Evolutionary conservation across 1,284 basidiomycete species (phyloP).

Genomic region (Boletus holoroseus): DNA sequence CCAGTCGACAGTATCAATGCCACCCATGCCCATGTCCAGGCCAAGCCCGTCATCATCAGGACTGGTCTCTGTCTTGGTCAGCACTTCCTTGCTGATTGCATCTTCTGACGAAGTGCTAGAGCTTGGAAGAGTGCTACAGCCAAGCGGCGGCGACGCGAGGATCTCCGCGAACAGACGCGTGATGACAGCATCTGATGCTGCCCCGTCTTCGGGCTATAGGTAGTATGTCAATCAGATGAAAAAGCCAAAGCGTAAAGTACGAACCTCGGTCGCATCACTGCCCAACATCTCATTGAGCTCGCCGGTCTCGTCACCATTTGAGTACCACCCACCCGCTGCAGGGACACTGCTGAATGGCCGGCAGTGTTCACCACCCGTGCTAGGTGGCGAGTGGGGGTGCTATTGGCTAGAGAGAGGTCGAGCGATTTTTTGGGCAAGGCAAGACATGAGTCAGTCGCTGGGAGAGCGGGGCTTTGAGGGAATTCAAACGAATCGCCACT

Average conservation of each 20-base stretch:
- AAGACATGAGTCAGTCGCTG: slow-evolving; percentile 23
- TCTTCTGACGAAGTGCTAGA: slow-evolving; percentile 33
- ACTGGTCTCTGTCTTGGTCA: slow-evolving; percentile 17
- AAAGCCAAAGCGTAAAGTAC: neutral
- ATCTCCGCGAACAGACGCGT: slow-evolving; percentile 35
- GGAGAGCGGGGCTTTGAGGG: slow-evolving; percentile 24
- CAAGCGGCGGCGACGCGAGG: slow-evolving; percentile 32
- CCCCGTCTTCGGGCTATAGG: slow-evolving; percentile 27
- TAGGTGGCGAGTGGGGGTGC: slow-evolving; percentile 83
- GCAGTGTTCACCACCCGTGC: slow-evolving; percentile 85
- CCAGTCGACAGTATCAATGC: slow-evolving; percentile 25
- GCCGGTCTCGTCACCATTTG: slow-evolving; percentile 37
- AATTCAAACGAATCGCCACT: slow-evolving; percentile 32
- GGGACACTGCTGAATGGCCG: slow-evolving; percentile 58
- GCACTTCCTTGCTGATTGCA: slow-evolving; percentile 21
- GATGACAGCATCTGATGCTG: slow-evolving; percentile 30
- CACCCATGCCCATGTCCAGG: slow-evolving; percentile 30
- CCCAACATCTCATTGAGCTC: slow-evolving; percentile 18
- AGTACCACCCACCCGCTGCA: slow-evolving; percentile 71
- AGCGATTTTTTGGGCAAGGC: slow-evolving; percentile 16
- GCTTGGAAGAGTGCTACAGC: slow-evolving; percentile 32
- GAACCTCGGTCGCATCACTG: slow-evolving; percentile 22
- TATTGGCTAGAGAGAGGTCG: slow-evolving; percentile 30
- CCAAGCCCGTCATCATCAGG: slow-evolving; percentile 13
- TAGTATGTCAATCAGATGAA: neutral